Conservation (phyloP, 2,329 filamentous ascomycete genomes). For the Fusarium staphyleae region DNA sequence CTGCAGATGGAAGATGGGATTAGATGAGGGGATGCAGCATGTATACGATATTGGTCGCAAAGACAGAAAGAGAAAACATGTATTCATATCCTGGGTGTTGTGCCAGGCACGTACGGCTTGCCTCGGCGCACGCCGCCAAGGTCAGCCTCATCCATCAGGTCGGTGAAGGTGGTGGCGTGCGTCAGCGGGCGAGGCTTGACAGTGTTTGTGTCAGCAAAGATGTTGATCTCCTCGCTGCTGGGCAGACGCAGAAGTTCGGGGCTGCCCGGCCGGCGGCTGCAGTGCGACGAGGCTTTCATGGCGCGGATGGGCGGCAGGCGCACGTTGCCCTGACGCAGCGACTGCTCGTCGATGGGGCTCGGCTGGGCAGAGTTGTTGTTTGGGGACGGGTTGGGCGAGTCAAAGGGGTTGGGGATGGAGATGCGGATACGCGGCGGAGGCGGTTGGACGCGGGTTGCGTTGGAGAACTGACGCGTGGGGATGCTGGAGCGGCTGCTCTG, state of each 20-base stretch:
- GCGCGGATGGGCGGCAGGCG: slow-evolving; percentile 49
- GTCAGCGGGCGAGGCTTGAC: slow-evolving; percentile 39
- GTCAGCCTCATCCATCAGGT: slow-evolving; percentile 59
- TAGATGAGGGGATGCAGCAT: slow-evolving; percentile 8
- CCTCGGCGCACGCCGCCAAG: slow-evolving; percentile 52
- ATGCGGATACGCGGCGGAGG: slow-evolving; percentile 36
- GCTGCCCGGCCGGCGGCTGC: slow-evolving; percentile 40
- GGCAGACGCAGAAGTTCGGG: slow-evolving; percentile 51
- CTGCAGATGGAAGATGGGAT: slow-evolving; percentile 22
- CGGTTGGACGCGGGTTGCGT: slow-evolving; percentile 24
- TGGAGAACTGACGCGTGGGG: slow-evolving; percentile 17
- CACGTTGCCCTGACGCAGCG: slow-evolving; percentile 41
- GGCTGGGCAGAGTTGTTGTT: slow-evolving; percentile 33
- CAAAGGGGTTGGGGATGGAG: slow-evolving; percentile 49
- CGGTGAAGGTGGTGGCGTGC: slow-evolving; percentile 59
- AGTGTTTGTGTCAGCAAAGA: slow-evolving; percentile 59
- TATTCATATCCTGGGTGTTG: slow-evolving; percentile 44
- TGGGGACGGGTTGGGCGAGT: slow-evolving; percentile 44
- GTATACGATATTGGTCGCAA: not conserved
- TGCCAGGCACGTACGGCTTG: slow-evolving; percentile 52
- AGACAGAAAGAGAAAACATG: not conserved
- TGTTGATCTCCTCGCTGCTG: slow-evolving; percentile 59
- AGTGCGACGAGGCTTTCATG: slow-evolving; percentile 46
- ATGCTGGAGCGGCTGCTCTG: slow-evolving; percentile 20
- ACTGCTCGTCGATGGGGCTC: slow-evolving; percentile 37